Evolutionary conservation across 2,329 filamentous ascomycete genomes (phyloP), one percentile per base, ranked within the genome.

Genomic region (Alternaria sp.): DNA sequence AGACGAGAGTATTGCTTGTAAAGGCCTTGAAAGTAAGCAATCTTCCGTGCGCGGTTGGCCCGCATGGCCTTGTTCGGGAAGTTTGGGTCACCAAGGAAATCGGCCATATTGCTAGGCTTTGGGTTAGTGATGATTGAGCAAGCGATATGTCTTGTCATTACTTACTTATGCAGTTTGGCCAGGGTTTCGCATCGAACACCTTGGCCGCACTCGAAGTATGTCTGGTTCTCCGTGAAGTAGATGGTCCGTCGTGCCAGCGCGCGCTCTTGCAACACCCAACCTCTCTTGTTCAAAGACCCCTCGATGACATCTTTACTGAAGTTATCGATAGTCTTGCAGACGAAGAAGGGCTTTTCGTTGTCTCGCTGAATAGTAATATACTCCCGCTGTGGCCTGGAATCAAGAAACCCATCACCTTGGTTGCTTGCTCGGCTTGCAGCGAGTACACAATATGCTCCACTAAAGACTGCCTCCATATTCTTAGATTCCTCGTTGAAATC

Each of bases 1-100:
- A 81, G 70, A 0, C 70, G 64, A 1, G 77, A 79, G 64, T 81
- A 81, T 7, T 65, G 59, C 23, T 58, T 36, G 65, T 76, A 81
- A 0, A 78, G 64, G 3, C 21, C 52, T 36, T 67, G 68, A 50
- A 52, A 62, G n/a, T 44, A 47, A 0, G 54, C 15, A 8, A 80
- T 80, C 45, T 67, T 72, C 0, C 46, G 58, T 4, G 65, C 74
- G 6, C 51, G 61, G 5, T 40, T 60, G 25, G 43, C 54, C 0
- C 23, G 23, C 55, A 59, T 52, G 13, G 56, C 44, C 1, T 58
- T 65, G 1, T 57, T 59, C 46, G 66, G 69, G 26, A 79, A 79
- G 3, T 69, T 66, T 0, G 75, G 65, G 32, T 78, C 75, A 0
- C 72, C 75, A 0, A 79, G 67, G 17, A 79, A 74, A 17, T 63